Conservation (phyloP, 371 early-diverging fungal species). For the Lichtheimia corymbifera region DNA sequence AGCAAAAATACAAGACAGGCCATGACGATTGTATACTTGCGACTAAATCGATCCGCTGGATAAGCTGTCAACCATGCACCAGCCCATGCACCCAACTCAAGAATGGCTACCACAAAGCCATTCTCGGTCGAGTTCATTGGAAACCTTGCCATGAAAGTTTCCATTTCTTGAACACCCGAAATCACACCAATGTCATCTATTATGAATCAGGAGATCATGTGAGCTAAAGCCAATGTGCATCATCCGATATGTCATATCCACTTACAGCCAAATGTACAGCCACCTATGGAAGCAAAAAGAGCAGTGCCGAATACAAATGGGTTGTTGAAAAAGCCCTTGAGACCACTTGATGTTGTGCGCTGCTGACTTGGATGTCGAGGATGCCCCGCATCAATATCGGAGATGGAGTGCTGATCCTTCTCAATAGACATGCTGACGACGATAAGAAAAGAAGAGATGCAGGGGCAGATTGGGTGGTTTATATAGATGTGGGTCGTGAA, state of each 20-base stretch:
- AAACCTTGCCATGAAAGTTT: constrained; percentile 25
- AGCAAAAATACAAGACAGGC: constrained; percentile 62
- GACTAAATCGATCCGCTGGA: constrained; percentile 66
- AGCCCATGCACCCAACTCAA: constrained; percentile 61
- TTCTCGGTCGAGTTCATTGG: constrained; percentile 31
- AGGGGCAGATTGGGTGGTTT: too few species aligned
- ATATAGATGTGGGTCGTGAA: too few species aligned
- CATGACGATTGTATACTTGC: constrained; percentile 68
- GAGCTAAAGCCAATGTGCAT: not conserved
- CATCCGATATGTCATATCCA: constrained; percentile 2
- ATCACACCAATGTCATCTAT: constrained; percentile 47
- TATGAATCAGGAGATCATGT: not conserved
- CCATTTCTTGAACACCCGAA: constrained; percentile 43
- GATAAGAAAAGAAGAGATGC: too few species aligned
- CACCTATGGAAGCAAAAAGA: constrained; percentile 44
- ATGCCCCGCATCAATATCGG: too few species aligned
- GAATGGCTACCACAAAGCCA: constrained; percentile 56
- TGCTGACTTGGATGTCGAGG: too few species aligned
- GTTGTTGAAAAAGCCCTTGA: constrained; percentile 30
- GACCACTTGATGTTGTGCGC: not conserved
- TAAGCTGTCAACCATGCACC: constrained; percentile 56
- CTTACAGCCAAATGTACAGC: constrained; percentile 44
- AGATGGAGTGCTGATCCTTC: too few species aligned
- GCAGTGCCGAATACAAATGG: constrained; percentile 38
- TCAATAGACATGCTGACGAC: too few species aligned